Percentiles rank a stretch among this genome's conserved stretches.
Evolutionary conservation across 768 basidiomycete genomes (phyloP).

Genomic region (Clavulina sp.): DNA sequence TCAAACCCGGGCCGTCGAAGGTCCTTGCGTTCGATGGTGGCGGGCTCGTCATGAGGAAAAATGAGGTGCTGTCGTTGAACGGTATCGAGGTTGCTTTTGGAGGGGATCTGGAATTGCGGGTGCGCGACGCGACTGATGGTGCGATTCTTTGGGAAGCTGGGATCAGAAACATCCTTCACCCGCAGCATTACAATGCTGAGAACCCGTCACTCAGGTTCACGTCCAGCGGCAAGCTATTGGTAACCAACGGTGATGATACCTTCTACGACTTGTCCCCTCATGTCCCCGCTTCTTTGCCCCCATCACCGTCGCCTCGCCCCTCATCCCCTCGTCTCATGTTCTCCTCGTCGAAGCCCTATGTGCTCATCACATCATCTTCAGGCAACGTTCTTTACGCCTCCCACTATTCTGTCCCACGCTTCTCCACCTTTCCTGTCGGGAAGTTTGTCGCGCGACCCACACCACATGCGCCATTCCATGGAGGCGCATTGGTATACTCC

Average conservation of each 20-base stretch:
- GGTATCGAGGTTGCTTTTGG: conserved; percentile 8
- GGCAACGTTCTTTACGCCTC: conserved; percentile 12
- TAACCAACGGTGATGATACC: conserved; percentile 4
- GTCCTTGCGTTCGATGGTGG: conserved; percentile 11
- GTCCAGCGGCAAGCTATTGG: conserved; percentile 6
- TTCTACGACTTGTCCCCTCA: conserved; percentile 10
- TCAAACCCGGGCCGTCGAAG: conserved; percentile 11
- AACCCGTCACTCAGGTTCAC: conserved; percentile 7
- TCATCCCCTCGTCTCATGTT: conserved; percentile 4
- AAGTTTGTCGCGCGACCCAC: conserved; percentile 8
- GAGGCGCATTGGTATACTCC: conserved; percentile 8
- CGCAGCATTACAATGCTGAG: not conserved
- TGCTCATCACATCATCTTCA: conserved; percentile 6
- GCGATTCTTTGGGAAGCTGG: conserved; percentile 5
- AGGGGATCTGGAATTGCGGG: conserved; percentile 3
- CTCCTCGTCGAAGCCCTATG: conserved; percentile 11
- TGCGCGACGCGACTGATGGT: not conserved
- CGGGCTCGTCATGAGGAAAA: conserved; percentile 8
- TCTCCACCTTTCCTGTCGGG: conserved; percentile 4
- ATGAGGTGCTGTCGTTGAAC: conserved; percentile 7
- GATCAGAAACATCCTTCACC: not conserved
- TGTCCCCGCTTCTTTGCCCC: conserved; percentile 6
- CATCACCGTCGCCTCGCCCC: not conserved
- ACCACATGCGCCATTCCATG: not conserved
- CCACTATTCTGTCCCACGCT: conserved; percentile 4